Base-by-base conservation (phyloP, 768 basidiomycete species). In the Psilocybe tampanensis region DNA sequence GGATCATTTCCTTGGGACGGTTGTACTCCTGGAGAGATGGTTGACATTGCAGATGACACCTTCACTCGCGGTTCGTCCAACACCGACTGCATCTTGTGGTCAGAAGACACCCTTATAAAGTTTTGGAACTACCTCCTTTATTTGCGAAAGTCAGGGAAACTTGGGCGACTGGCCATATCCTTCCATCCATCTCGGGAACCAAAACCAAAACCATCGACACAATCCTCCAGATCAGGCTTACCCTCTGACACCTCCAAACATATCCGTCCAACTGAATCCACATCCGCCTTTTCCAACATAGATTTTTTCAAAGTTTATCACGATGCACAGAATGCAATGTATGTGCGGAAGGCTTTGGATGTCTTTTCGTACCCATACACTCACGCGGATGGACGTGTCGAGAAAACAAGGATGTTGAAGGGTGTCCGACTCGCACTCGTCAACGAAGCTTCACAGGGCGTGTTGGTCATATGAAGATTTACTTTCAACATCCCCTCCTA, bases 291-390 rank as follows among this genome's bases (percentile, higher is more conserved):
- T 47, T 54, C 47, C 34, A 55, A 55, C 8, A 64, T 73, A 43
- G 84, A 86, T 62, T 73, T 81, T 61, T 79, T 87, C 72, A 85
- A 84, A 66, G 68, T 87, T 32, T 85, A 85, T 66, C 84, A 86
- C 62, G 83, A 86, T 59, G 75, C 78, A 26, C 59, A 66, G 34
- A 72, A 76, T 60, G 74, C 82, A 7, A 75, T 85, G 67, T 68
- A 71, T 58, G 66, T 87, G 13, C 76, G 86, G 44, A 78, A 72
- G 54, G 60, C 82, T 29, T 67, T 87, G 44, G 79, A 85, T 64
- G 73, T 76, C 13, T 86, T 85, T 78, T 64, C 64, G 21, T 81
- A 76, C 62, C 56, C 65, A 29, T 18, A 11, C 13, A 19, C 32
- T 32, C 55, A 48, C 12, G 59, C 33, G 11, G 56, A 58, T 11